phyloP scores from a whole-genome alignment of 2,329 filamentous ascomycete genomes.

The Ophiosphaerella herpotricha region DNA sequence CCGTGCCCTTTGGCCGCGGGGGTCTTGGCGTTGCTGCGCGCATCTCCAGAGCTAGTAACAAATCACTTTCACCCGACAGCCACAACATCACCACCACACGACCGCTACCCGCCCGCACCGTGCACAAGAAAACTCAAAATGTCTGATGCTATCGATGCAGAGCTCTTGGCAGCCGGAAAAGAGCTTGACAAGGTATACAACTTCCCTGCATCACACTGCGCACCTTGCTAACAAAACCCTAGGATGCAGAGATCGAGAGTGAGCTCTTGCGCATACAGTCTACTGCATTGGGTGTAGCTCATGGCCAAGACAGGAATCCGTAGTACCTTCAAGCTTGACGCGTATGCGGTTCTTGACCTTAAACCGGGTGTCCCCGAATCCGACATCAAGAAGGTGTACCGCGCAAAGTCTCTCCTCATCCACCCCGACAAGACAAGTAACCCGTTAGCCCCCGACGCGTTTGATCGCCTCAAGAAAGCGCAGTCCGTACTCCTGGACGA shows the following conservation, averaged over 20 bases:
- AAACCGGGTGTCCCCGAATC: conserved; percentile 94
- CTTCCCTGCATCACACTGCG: background rate
- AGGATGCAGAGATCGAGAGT: conserved; percentile 95
- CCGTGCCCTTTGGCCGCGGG: conserved; percentile 32
- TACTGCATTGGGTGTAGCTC: background rate
- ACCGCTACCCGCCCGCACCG: background rate
- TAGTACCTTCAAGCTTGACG: conserved; percentile 81
- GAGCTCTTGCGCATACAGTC: conserved; percentile 3
- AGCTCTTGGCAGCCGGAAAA: conserved; percentile 81
- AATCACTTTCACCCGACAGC: background rate
- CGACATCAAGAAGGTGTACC: conserved; percentile 93
- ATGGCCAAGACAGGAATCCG: conserved; percentile 63
- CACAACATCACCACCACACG: background rate
- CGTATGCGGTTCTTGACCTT: conserved; percentile 92
- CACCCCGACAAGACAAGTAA: conserved; percentile 98
- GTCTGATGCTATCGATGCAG: conserved; percentile 66
- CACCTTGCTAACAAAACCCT: conserved; percentile 16
- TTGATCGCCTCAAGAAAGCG: conserved; percentile 94
- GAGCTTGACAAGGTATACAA: conserved; percentile 80
- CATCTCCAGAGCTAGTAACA: background rate
- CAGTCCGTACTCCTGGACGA: conserved; percentile 91
- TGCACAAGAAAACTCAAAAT: conserved; percentile 36
- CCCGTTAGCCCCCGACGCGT: conserved; percentile 87
- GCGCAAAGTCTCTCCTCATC: conserved; percentile 97
- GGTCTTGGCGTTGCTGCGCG: conserved; percentile 3